Percentiles rank a stretch among this genome's conserved stretches.
phyloP scores from a whole-genome alignment of 225 moss, liverwort and hornwort species.

The Polytrichum commune region DNA sequence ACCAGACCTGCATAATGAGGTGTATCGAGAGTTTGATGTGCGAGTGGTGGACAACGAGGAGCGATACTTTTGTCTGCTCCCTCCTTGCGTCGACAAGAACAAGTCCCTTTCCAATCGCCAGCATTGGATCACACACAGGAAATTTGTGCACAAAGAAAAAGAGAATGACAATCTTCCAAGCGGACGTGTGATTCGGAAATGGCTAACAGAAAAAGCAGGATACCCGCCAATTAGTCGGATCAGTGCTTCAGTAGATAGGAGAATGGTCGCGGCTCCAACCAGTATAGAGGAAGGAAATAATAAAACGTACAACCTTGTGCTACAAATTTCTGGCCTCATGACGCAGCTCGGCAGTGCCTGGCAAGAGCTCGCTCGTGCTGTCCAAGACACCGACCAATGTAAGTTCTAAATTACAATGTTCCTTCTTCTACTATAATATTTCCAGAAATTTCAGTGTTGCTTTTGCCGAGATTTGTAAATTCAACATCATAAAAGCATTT shows the following conservation, averaged over 20 bases:
- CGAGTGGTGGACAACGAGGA: conserved; percentile 71
- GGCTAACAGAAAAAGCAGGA: conserved; percentile 60
- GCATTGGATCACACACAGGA: conserved; percentile 70
- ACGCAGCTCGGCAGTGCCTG: conserved; percentile 56
- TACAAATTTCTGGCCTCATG: conserved; percentile 59
- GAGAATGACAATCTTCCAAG: conserved; percentile 65
- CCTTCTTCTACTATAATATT: too few species aligned
- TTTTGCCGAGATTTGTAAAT: too few species aligned
- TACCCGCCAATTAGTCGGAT: conserved; percentile 55
- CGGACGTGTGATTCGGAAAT: conserved; percentile 67
- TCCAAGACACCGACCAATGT: conserved; percentile 55
- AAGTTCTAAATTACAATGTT: conserved; percentile 14
- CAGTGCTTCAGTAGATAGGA: conserved; percentile 43
- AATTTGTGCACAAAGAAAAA: conserved; percentile 66
- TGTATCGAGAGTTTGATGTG: conserved; percentile 63
- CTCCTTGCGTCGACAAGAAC: conserved; percentile 60
- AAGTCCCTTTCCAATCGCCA: conserved; percentile 69
- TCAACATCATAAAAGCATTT: too few species aligned
- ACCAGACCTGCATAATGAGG: conserved; percentile 59
- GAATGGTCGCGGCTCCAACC: conserved; percentile 48
- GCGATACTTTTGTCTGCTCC: conserved; percentile 64
- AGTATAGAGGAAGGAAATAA: conserved; percentile 43
- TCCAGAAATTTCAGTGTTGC: too few species aligned
- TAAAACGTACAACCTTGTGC: conserved; percentile 49
- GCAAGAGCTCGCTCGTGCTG: conserved; percentile 60